Evolutionary conservation across 441 rosid species (phyloP), one percentile per base, ranked within the genome.

Genomic region (Eutrema salsugineum): DNA sequence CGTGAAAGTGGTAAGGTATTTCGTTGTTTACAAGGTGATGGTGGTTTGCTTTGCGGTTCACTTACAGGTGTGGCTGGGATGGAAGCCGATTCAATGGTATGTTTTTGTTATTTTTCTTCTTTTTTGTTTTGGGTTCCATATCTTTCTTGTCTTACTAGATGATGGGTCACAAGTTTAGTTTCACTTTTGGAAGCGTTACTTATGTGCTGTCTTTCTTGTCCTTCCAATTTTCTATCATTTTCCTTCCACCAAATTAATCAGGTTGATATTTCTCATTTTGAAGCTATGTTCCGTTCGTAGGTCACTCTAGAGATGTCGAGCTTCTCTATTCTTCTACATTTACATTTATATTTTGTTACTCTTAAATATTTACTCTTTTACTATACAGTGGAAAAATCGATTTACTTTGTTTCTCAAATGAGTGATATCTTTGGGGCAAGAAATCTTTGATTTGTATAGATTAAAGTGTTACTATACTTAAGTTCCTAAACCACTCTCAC

Each of bases 21-120:
- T 50, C 90, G 96, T 67, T 93, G 98, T 85, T 84, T 96, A 79
- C 94, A 85, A 82, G 99, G 99, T 72, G 99, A 96, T 86, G 99
- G 99, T 24, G 99, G 99, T 54, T 79, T 93, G 75, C 91, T 93
- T 68, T 93, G 97, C 72, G 99, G 98, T 75, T 85, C 98, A 38
- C 96, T 91, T 63, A 81, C 91, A 59, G 99, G 99, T 77, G 87
- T 96, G 76, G 94, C 88, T 71, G 98, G 96, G 69, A 90, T 96
- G 94, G 99, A 93, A 87, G 97, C 96, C 6, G 98, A 96, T 84
- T 96, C 99, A 63, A 75, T 89, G 71, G 99, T 96, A 91, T 90
- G 94, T 84, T 83, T 72, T 66, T 77, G 73, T 53, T 77, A 66
- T 51, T 33, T 63, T 57, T 70, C 8, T 56, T 28, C 32, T 27